Evolutionary conservation across 805 yeast genomes (phyloP).

Genomic region (Kluyveromyces lactis): DNA sequence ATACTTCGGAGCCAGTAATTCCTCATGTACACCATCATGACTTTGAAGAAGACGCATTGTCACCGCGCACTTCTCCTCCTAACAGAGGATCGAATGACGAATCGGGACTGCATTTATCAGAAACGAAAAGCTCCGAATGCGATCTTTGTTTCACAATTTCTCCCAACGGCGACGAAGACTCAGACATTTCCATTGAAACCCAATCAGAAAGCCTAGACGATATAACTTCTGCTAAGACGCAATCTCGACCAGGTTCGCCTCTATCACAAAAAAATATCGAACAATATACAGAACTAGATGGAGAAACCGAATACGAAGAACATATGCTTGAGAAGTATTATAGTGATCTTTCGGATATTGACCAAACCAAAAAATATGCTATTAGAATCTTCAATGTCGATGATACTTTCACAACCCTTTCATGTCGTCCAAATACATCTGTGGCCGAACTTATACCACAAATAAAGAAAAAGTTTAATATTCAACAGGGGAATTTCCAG

Average conservation of each 20-base stretch:
- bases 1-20: background rate
- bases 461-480: conserved; percentile 70
- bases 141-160: background rate
- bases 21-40: conserved; percentile 5
- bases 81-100: background rate
- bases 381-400: conserved; percentile 79
- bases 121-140: conserved; percentile 1
- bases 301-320: conserved; percentile 30
- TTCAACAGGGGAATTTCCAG: conserved; percentile 67
- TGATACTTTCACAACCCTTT: conserved; percentile 70
- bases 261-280: background rate
- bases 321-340: conserved; percentile 31
- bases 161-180: background rate
- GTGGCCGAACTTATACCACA: conserved; percentile 64
- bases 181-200: background rate
- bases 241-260: conserved; percentile 3
- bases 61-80: conserved; percentile 1
- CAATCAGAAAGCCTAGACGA: conserved; percentile 3
- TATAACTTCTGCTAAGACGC: background rate
- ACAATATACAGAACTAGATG: conserved; percentile 15
- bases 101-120: background rate
- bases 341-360: conserved; percentile 28
- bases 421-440: conserved; percentile 71
- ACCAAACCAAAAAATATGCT: conserved; percentile 27
- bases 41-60: background rate